A percentile compares a stretch with the other conserved stretches of the same genome.
Conservation (phyloP, 2,329 filamentous ascomycete species). For the Penicillium janthinellum region DNA sequence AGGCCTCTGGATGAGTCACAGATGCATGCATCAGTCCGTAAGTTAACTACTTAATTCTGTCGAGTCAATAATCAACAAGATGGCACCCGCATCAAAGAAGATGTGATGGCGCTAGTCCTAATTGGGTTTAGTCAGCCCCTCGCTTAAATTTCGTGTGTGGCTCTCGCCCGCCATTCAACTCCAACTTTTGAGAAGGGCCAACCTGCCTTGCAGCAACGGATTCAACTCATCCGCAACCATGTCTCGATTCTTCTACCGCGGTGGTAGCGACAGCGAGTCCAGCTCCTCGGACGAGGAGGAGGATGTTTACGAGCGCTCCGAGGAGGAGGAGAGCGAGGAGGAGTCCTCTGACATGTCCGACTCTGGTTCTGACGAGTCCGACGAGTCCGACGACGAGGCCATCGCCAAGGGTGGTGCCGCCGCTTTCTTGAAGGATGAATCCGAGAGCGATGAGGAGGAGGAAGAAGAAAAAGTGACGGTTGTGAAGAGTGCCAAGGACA, state of each 20-base stretch:
- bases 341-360: constrained; percentile 55
- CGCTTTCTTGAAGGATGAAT: constrained; percentile 78
- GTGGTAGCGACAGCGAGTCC: constrained; percentile 93
- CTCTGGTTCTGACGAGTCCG: constrained; percentile 56
- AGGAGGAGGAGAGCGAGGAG: constrained; percentile 61
- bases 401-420: constrained; percentile 71
- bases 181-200: constrained; percentile 30
- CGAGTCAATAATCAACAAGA: background rate
- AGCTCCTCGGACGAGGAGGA: constrained; percentile 93
- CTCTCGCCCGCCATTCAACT: constrained; percentile 32
- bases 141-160: constrained; percentile 51
- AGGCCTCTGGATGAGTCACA: background rate
- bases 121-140: constrained; percentile 42
- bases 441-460: constrained; percentile 78
- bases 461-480: constrained; percentile 83
- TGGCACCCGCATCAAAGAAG: constrained; percentile 4
- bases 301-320: constrained; percentile 75
- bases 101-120: constrained; percentile 24
- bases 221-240: constrained; percentile 56
- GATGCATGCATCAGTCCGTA: background rate
- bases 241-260: constrained; percentile 97
- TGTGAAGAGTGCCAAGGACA: constrained; percentile 98
- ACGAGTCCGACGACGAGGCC: constrained; percentile 52
- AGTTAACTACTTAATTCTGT: background rate
- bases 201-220: constrained; percentile 25